Evolutionary conservation across 169 alveolate genomes (phyloP).

Genomic region (Pseudocohnilembus persalinus): DNA sequence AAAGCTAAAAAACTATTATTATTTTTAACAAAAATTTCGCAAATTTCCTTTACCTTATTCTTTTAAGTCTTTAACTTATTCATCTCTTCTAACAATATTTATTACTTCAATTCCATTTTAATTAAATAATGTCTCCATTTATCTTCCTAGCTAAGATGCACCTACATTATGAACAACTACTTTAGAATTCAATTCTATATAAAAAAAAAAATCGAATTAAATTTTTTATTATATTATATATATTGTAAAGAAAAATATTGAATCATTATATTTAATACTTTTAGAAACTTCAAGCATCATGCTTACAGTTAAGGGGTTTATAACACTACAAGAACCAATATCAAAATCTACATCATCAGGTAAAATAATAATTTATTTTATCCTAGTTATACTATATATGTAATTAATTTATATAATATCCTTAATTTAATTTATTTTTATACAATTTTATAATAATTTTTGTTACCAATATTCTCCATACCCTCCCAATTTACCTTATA

Average conservation of each 20-base stretch:
- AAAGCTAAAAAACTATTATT: no score
- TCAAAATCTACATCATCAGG: constrained; percentile 50
- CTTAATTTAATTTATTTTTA: no score
- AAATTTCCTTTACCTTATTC: constrained; percentile 27
- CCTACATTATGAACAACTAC: constrained; percentile 78
- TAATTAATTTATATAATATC: no score
- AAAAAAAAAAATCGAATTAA: no score
- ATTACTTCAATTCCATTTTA: constrained; percentile 52
- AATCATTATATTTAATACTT: neutral
- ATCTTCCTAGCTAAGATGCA: constrained; percentile 68
- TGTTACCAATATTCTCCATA: constrained; percentile 30
- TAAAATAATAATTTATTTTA: constrained; percentile 31
- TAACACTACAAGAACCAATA: constrained; percentile 58
- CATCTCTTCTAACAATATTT: constrained; percentile 69
- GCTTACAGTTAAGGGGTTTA: constrained; percentile 78
- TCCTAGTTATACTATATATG: constrained; percentile 35
- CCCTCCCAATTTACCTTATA: constrained; percentile 54
- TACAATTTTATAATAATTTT: no score
- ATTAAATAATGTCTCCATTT: constrained; percentile 55
- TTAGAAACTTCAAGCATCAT: constrained; percentile 51
- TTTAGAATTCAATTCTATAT: constrained; percentile 38
- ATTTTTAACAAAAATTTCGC: no score
- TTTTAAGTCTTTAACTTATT: constrained; percentile 53
- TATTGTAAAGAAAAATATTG: no score
- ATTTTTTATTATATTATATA: no score